Evolutionary conservation across 306 rosid species (phyloP).

Genomic region (Pueraria montana): DNA sequence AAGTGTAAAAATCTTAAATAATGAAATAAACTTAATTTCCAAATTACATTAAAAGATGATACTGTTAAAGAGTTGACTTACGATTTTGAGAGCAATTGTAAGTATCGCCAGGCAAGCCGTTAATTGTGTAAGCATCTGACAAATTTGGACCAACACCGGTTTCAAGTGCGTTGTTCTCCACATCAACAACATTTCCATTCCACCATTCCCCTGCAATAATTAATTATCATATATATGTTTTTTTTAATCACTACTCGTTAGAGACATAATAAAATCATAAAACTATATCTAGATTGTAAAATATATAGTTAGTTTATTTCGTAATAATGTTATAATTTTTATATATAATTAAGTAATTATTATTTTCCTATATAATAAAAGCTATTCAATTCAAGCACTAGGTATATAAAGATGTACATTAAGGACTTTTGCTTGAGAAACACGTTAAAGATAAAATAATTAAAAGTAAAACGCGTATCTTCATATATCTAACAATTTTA

Average conservation of each 20-base stretch:
- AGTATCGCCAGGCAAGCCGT: constrained; percentile 64
- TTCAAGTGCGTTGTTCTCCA: constrained; percentile 48
- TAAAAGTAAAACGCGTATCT: too few species aligned
- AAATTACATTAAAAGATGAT: too few species aligned
- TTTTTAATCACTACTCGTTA: background rate
- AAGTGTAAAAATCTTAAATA: too few species aligned
- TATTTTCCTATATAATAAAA: too few species aligned
- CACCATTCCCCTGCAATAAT: constrained; percentile 69
- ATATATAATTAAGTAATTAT: background rate
- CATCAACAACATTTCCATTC: constrained; percentile 64
- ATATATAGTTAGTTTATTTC: too few species aligned
- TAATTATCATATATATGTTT: background rate
- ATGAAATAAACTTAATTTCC: too few species aligned
- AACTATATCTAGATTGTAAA: background rate
- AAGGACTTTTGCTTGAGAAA: too few species aligned
- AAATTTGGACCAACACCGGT: constrained; percentile 43
- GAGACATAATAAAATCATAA: background rate
- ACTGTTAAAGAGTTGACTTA: background rate
- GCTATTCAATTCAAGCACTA: too few species aligned
- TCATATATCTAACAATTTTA: too few species aligned
- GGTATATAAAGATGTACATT: too few species aligned
- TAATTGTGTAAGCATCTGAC: constrained; percentile 67
- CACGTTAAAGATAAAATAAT: too few species aligned
- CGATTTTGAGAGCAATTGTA: constrained; percentile 61
- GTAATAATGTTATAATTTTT: too few species aligned